Evolutionary conservation across 345 rosid genomes (phyloP).

Genomic region (Citrus maxima): DNA sequence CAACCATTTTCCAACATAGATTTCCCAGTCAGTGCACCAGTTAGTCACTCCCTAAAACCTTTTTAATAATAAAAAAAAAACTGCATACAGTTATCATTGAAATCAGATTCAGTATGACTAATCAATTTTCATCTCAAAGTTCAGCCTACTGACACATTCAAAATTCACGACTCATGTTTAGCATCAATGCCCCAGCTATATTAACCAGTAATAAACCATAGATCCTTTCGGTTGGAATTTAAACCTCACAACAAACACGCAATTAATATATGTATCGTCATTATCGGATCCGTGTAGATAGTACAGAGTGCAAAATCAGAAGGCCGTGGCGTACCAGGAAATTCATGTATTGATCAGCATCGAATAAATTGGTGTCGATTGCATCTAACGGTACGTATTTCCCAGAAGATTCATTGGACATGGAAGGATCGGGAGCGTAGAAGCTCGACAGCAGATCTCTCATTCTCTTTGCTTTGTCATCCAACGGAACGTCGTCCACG

Average conservation of each 20-base stretch:
- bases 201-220: background rate
- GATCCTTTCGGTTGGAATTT: background rate
- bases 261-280: background rate
- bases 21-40: background rate
- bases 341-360: slow-evolving; percentile 92
- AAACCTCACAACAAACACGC: background rate
- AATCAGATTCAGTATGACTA: background rate
- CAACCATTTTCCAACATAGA: background rate
- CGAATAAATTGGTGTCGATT: slow-evolving; percentile 74
- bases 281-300: background rate
- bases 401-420: slow-evolving; percentile 37
- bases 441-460: slow-evolving; percentile 98
- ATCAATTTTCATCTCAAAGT: background rate
- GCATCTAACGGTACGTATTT: slow-evolving; percentile 60
- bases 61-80: background rate
- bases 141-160: background rate
- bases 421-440: slow-evolving; percentile 90
- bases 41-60: background rate
- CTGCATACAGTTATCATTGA: background rate
- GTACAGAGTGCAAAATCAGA: background rate
- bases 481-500: slow-evolving; percentile 71
- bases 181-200: background rate
- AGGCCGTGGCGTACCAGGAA: slow-evolving; percentile 51
- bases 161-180: background rate
- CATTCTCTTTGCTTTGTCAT: slow-evolving; percentile 98